Evolutionary conservation across 768 basidiomycete genomes (phyloP), one percentile per base, ranked within the genome.

Genomic region (Lentinula edodes): DNA sequence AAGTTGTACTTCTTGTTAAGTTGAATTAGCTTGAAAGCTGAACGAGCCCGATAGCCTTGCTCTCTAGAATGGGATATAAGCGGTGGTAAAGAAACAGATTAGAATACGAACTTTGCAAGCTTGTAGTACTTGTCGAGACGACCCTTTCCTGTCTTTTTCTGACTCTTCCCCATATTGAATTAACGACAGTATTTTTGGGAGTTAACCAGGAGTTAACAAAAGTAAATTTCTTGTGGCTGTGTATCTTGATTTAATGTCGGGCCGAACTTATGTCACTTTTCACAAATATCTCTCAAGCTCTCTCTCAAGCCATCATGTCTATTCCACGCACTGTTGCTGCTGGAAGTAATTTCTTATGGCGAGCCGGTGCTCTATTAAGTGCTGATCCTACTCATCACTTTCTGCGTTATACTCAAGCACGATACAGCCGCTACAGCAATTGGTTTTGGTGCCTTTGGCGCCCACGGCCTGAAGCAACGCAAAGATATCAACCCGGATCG

Each of bases 11-110:
- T 99, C 73, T 96, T 95, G 81, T 99, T 98, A 63, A 99, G 78
- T 74, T 99, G 97, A 62, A 99, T 94, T 62, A 99, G 84, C 76
- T 99, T 99, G 88, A 96, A 96, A 2, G 97, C 97, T 15, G 97
- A 99, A 81, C 97, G 97, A 67, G 97, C 97, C 64, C 97, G 91
- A 73, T 95, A 99, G 63, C 97, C 97, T 80, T 99, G 97, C 78
- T 98, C 96, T 75, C 95, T 98, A 65, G 41, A 38, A 8, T n/a
- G 36, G 46, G 6, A 12, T 5, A 15, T 45, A 3, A 23, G n/a
- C 10, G 38, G n/a, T 20, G 10, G 13, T 56, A 56, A 56, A 18
- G 42, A 15, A 13, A 6, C 36, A 64, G 9, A 61, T 52, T 45
- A 38, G 7, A n/a, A 2, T 23, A 61, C 71, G 52, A 68, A 93